Percentiles rank a stretch among this genome's conserved stretches.
phyloP scores from a whole-genome alignment of 2,329 filamentous ascomycete genomes.

The Claviceps digitariae region DNA sequence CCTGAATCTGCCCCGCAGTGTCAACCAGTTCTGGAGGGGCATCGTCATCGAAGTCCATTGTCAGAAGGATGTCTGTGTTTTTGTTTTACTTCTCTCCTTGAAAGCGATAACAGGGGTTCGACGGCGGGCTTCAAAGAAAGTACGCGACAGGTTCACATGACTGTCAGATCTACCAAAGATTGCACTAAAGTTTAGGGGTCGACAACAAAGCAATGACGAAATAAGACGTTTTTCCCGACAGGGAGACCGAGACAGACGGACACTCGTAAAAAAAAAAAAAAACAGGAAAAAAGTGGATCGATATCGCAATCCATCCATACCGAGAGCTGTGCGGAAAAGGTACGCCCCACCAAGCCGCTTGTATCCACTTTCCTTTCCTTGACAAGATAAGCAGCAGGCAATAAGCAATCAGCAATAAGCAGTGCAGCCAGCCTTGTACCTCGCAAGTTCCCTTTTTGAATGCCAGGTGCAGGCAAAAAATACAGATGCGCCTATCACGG shows the following conservation, averaged over 20 bases:
- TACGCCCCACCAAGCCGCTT: constrained; percentile 9
- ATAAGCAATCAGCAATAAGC: too few species aligned
- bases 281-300: not conserved
- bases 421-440: not conserved
- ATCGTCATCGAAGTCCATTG: constrained; percentile 54
- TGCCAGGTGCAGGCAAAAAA: not conserved
- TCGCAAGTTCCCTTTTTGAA: not conserved
- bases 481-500: not conserved
- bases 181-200: not conserved
- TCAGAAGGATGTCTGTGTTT: not conserved
- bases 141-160: not conserved
- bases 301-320: not conserved
- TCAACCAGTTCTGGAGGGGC: constrained; percentile 51
- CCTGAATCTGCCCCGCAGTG: constrained; percentile 21
- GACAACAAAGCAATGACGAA: not conserved
- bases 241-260: not conserved
- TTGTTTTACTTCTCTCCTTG: too few species aligned
- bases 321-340: not conserved
- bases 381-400: too few species aligned
- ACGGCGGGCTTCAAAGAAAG: not conserved
- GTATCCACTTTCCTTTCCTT: not conserved
- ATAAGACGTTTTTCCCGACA: not conserved
- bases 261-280: not conserved
- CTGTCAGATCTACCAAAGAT: not conserved
- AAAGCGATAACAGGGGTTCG: not conserved